Percentiles rank a stretch among this genome's conserved stretches.
Evolutionary conservation across 306 rosid species (phyloP).

Genomic region (Cucumis hystrix): DNA sequence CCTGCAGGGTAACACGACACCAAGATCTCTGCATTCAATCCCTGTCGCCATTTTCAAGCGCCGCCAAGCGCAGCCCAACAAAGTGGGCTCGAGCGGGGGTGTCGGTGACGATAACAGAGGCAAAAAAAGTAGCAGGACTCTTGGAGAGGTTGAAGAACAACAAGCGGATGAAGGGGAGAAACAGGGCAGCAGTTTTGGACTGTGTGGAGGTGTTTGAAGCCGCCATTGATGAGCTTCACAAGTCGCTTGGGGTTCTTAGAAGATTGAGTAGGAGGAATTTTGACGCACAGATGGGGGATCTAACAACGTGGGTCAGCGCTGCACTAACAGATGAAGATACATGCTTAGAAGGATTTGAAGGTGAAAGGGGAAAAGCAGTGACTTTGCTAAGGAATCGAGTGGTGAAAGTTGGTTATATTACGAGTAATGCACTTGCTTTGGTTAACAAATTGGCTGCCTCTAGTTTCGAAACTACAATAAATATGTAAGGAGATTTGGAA

Average conservation of each 20-base stretch:
- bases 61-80: slow-evolving; percentile 37
- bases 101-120: slow-evolving; percentile 44
- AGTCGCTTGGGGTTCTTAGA: slow-evolving; percentile 38
- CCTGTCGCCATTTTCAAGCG: slow-evolving; percentile 32
- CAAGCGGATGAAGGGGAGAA: slow-evolving; percentile 15
- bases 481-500: slow-evolving; percentile 6
- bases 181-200: slow-evolving; percentile 35
- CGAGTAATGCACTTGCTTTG: slow-evolving; percentile 61
- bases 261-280: slow-evolving; percentile 38
- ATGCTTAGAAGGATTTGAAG: slow-evolving; percentile 47
- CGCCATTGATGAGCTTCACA: slow-evolving; percentile 49
- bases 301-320: slow-evolving; percentile 63
- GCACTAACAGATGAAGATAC: slow-evolving; percentile 45
- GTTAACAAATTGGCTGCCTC: slow-evolving; percentile 42
- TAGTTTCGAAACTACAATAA: slow-evolving; percentile 16
- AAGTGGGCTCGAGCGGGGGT: slow-evolving; percentile 62
- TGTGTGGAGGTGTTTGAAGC: slow-evolving; percentile 32
- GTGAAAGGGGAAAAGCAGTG: slow-evolving; percentile 9
- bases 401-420: slow-evolving; percentile 18
- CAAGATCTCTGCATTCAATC: slow-evolving; percentile 31
- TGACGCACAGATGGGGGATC: slow-evolving; percentile 36
- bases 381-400: slow-evolving; percentile 24
- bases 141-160: slow-evolving; percentile 14
- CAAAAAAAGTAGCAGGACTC: slow-evolving; percentile 15
- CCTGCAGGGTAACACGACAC: slow-evolving; percentile 50